Base-by-base conservation (phyloP, 345 rosid genomes). In the Streptanthus diversifolius region DNA sequence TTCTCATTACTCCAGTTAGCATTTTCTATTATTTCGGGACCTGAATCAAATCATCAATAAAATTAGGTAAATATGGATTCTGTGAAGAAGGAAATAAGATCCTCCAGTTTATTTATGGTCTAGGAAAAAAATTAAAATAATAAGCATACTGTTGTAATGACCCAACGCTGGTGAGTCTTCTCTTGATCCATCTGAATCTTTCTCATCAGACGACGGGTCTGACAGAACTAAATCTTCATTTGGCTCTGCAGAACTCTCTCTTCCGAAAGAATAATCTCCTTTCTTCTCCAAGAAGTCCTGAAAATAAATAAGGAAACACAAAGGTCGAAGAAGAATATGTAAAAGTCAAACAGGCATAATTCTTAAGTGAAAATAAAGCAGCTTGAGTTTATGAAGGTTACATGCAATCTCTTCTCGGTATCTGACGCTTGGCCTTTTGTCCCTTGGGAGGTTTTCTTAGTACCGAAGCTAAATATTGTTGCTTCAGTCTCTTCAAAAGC, bases 271-370 rank as follows among this genome's bases (percentile, higher is more conserved):
- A 74, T 83, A 82, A 69, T 76, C 81, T 61, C 35, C 40, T 69
- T 67, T 69, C 74, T 80, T 81, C 63, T 62, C 79, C 63, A 82
- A 82, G 54, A 62, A 83, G 56, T 83, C 81, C 98, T 92, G 83
- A 77, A 70, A 51, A 69, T 56, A 70, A 33, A 66, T 68, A 78
- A 88, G 89, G 83, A 87, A 83, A 66, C 61, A 51, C 80, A 79
- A 81, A 70, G 25, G 71, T 77, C 57, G 10, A 57, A 54, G 63
- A 59, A 52, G 77, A 45, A 11, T 60, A 25, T 48, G 52, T 71
- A 30, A 14, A 14, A 69, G 45, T 33, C 33, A 68, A 33, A 33
- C 65, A 73, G 41, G 53, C 56, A 70, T 58, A 43, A 15, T 14
- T 54, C 21, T 9, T 17, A 49, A 58, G 40, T 29, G 12, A 37